Evolutionary conservation across 495 filamentous ascomycete genomes (phyloP).

Genomic region (Hypoxylon rickii): DNA sequence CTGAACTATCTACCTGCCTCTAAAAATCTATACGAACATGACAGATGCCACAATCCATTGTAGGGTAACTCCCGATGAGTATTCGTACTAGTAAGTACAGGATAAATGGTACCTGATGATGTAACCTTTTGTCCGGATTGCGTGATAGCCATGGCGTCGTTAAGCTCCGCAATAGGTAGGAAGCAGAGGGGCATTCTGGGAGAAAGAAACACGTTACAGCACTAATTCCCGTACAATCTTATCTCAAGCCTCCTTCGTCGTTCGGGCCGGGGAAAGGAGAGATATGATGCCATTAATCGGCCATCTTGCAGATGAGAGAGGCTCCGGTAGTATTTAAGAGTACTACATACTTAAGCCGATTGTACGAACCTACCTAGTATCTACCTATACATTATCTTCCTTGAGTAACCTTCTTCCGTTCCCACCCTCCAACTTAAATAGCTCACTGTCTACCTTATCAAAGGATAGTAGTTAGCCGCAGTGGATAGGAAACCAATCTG

Average conservation of each 20-base stretch:
- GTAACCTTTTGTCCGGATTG: conserved; percentile 25
- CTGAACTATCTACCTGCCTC: too few species aligned
- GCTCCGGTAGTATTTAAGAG: conserved; percentile 3
- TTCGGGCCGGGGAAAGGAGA: conserved; percentile 4
- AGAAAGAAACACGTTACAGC: conserved; percentile 28
- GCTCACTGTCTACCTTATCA: background rate
- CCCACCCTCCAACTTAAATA: conserved; percentile 6
- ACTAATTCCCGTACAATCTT: conserved; percentile 12
- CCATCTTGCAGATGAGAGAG: conserved; percentile 24
- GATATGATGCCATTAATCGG: conserved; percentile 27
- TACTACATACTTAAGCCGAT: conserved; percentile 17
- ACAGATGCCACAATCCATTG: too few species aligned
- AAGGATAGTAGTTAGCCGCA: background rate
- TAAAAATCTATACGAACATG: too few species aligned
- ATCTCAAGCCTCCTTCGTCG: conserved; percentile 5
- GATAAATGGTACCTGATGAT: conserved; percentile 29
- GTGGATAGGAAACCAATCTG: conserved; percentile 15
- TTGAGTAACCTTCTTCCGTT: background rate
- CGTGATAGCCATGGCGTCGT: conserved; percentile 33
- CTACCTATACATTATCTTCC: conserved; percentile 22
- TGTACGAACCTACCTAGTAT: too few species aligned
- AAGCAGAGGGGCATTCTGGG: conserved; percentile 23
- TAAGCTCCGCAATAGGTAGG: conserved; percentile 28
- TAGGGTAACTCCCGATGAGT: background rate
- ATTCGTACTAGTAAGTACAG: too few species aligned